Conservation (phyloP, 495 filamentous ascomycete genomes). For the Aspergillus diversus region DNA sequence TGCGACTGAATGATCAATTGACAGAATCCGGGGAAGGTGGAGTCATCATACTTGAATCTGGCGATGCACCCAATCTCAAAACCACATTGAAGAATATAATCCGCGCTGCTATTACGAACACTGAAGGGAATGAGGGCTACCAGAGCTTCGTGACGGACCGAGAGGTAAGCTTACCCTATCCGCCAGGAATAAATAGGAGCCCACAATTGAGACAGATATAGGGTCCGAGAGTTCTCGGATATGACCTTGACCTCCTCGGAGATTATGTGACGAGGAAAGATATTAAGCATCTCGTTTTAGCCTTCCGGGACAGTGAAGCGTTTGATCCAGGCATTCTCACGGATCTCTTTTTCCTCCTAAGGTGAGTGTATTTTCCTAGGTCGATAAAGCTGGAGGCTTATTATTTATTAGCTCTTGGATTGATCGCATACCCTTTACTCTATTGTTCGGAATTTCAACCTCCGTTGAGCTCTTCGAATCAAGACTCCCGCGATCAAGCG, state of each 20-base stretch:
- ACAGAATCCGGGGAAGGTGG: slow-evolving; percentile 49
- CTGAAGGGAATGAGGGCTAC: slow-evolving; percentile 49
- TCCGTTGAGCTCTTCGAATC: slow-evolving; percentile 88
- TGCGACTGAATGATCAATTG: slow-evolving; percentile 61
- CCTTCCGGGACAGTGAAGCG: slow-evolving; percentile 89
- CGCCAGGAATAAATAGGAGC: background rate
- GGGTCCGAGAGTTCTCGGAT: slow-evolving; percentile 78
- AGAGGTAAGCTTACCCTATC: slow-evolving; percentile 46
- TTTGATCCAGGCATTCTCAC: slow-evolving; percentile 80
- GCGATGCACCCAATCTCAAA: slow-evolving; percentile 82
- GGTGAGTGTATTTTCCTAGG: slow-evolving; percentile 48
- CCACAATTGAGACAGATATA: slow-evolving; percentile 31
- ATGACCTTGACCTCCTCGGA: slow-evolving; percentile 83
- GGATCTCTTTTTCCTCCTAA: slow-evolving; percentile 77
- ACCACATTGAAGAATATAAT: slow-evolving; percentile 82
- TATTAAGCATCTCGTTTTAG: slow-evolving; percentile 68
- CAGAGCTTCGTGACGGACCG: slow-evolving; percentile 52
- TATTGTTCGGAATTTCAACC: slow-evolving; percentile 88
- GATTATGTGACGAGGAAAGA: slow-evolving; percentile 61
- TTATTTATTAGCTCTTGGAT: slow-evolving; percentile 69
- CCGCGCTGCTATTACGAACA: slow-evolving; percentile 64
- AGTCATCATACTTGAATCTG: slow-evolving; percentile 74
- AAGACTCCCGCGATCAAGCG: slow-evolving; percentile 74
- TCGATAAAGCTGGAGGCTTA: slow-evolving; percentile 1
- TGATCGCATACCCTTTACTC: slow-evolving; percentile 85